Base-by-base conservation (phyloP, 306 rosid genomes). In the Leucaena leucocephala region DNA sequence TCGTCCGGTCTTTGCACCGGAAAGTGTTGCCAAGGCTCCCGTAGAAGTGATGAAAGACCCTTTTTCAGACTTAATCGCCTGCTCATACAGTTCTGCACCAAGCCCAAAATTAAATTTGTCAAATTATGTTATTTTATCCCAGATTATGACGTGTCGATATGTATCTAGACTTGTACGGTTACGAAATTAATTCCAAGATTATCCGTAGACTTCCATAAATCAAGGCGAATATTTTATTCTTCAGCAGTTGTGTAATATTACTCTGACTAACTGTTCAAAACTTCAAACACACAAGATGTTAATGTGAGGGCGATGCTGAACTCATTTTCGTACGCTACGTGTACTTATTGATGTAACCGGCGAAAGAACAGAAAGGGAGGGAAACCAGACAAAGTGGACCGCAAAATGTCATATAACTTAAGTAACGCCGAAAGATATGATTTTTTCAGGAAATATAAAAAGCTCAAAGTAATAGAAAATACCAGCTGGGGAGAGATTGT, bases 1-100 rank as follows among this genome's bases (percentile, higher is more conserved):
- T 10, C 98, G 95, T 46, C 98, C 98, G 0, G 98, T 94, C 85
- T 94, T 94, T 2, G 98, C 98, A 1, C 98, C 98, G 1, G 98
- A 94, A 39, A 94, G 92, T 3, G 98, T 94, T 42, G 93, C 97
- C 88, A 94, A 72, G 2, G 98, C 98, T 15, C 98, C 98, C 0
- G 86, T 77, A 2, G 89, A 81, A 45, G 97, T 88, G 65, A 94
- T 63, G 75, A 91, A 94, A 0, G 98, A 88, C 38, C 98, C 98
- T 80, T 92, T 94, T 86, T 94, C 98, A 63, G 84, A 86, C 90
- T 83, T 94, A 0, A 94, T 90, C 33, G 98, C 95, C 33, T 94
- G 98, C 80, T 94, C 98, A 39, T 85, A 85, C 21, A 85, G 75
- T 27, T 85, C 89, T 85, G 88, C 72, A 74, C 73, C 81, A 61